Percentiles rank a stretch among this genome's conserved stretches.
phyloP scores from a whole-genome alignment of 75 land plant genomes.

The Picea glauca region DNA sequence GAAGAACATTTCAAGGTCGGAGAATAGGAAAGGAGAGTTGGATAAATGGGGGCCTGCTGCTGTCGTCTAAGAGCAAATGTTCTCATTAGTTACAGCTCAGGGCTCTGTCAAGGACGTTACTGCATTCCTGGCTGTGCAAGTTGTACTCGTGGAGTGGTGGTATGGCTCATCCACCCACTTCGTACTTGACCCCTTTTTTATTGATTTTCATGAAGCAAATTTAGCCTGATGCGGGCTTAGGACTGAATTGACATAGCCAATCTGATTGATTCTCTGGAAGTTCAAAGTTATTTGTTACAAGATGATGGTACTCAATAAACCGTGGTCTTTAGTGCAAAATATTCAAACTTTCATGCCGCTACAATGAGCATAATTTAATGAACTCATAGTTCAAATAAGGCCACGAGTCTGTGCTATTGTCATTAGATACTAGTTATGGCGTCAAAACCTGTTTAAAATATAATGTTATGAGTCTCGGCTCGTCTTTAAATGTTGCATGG shows the following conservation, averaged over 20 bases:
- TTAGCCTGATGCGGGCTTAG: background rate
- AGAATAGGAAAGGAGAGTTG: background rate
- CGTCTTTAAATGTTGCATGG: too few relatives aligned
- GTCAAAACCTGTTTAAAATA: too few relatives aligned
- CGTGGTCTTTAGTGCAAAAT: too few relatives aligned
- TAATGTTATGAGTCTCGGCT: too few relatives aligned
- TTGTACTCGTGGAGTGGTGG: conserved; percentile 3
- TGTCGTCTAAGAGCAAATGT: background rate
- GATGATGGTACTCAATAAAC: too few relatives aligned
- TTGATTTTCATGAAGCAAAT: background rate
- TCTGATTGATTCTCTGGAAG: background rate
- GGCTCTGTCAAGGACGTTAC: conserved; percentile 5
- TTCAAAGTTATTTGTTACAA: background rate
- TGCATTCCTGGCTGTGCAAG: conserved; percentile 10
- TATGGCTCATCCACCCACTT: background rate
- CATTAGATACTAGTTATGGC: too few relatives aligned
- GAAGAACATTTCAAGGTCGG: background rate
- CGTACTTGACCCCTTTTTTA: background rate
- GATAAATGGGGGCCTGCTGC: conserved; percentile 10
- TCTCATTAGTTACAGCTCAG: conserved; percentile 1
- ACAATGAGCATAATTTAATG: too few relatives aligned
- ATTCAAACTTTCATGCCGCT: too few relatives aligned
- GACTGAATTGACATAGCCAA: background rate
- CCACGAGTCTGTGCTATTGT: too few relatives aligned
- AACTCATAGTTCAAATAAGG: too few relatives aligned